Evolutionary conservation across 129 eudicot genomes (phyloP).

Genomic region (Daucus carota): DNA sequence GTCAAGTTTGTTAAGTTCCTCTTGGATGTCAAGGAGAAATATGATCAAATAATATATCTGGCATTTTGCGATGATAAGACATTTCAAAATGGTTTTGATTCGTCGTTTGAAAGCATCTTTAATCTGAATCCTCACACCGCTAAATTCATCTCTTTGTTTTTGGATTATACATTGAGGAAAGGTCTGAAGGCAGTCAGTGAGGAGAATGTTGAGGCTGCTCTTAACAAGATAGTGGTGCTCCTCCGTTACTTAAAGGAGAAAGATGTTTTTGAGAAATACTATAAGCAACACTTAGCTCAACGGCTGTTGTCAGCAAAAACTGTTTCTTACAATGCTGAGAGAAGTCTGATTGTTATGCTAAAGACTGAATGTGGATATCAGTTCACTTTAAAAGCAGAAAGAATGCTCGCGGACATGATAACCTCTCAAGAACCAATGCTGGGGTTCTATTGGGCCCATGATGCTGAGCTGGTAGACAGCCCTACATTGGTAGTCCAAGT

Average conservation of each 20-base stretch:
- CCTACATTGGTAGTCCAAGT: slow-evolving; percentile 65
- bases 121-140: slow-evolving; percentile 64
- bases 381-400: slow-evolving; percentile 74
- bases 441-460: slow-evolving; percentile 45
- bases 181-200: slow-evolving; percentile 69
- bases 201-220: slow-evolving; percentile 60
- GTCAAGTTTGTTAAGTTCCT: slow-evolving; percentile 67
- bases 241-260: slow-evolving; percentile 49
- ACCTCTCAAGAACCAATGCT: slow-evolving; percentile 77
- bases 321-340: slow-evolving; percentile 32
- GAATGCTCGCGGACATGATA: slow-evolving; percentile 80
- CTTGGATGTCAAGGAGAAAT: slow-evolving; percentile 49
- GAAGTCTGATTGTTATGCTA: slow-evolving; percentile 32
- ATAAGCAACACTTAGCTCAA: slow-evolving; percentile 27
- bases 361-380: slow-evolving; percentile 89
- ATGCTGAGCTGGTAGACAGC: slow-evolving; percentile 40
- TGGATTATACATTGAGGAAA: slow-evolving; percentile 64
- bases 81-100: slow-evolving; percentile 70
- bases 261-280: slow-evolving; percentile 25
- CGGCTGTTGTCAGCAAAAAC: slow-evolving; percentile 28
- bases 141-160: slow-evolving; percentile 63
- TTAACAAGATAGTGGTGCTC: slow-evolving; percentile 72
- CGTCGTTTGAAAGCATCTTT: slow-evolving; percentile 62
- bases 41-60: slow-evolving; percentile 37
- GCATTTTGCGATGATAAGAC: slow-evolving; percentile 69